phyloP scores from a whole-genome alignment of 257 asterid genomes.

The Schizonepeta tenuifolia region DNA sequence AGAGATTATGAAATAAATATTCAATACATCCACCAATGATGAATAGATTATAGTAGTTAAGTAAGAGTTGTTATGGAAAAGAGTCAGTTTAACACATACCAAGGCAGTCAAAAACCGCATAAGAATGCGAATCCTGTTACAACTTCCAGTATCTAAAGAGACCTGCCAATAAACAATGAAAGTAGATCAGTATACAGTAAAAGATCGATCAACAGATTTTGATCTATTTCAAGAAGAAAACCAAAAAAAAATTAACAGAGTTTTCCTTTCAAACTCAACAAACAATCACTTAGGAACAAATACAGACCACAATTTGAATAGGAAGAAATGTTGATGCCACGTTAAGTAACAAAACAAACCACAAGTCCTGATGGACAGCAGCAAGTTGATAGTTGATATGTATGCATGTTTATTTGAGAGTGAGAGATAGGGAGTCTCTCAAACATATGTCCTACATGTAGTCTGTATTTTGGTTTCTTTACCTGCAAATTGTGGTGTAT shows the following conservation, averaged over 20 bases:
- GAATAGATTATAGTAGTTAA: background rate
- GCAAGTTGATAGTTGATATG: background rate
- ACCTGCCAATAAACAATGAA: slow-evolving; percentile 52
- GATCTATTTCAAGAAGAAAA: slow-evolving; percentile 21
- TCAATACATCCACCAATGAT: slow-evolving; percentile 11
- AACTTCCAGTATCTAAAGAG: slow-evolving; percentile 74
- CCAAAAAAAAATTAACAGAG: background rate
- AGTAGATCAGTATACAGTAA: slow-evolving; percentile 18
- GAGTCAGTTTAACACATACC: slow-evolving; percentile 54
- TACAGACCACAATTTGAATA: slow-evolving; percentile 13
- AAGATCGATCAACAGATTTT: slow-evolving; percentile 1
- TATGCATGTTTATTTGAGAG: background rate
- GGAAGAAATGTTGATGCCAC: slow-evolving; percentile 11
- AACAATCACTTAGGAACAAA: background rate
- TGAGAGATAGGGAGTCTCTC: background rate
- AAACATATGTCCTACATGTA: slow-evolving; percentile 4
- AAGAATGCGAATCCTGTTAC: slow-evolving; percentile 76
- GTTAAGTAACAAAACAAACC: slow-evolving; percentile 27
- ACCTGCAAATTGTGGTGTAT: slow-evolving; percentile 81
- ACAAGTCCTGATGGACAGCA: slow-evolving; percentile 19
- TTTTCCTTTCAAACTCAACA: slow-evolving; percentile 14
- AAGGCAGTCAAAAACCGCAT: slow-evolving; percentile 86
- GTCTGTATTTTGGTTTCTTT: slow-evolving; percentile 32
- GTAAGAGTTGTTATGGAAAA: slow-evolving; percentile 24
- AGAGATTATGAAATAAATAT: slow-evolving; percentile 1